Percentiles rank a stretch among this genome's conserved stretches.
These are phyloP conservation scores for Trichophyton equinum DNA, from an alignment of 2,329 filamentous ascomycete species.

Conservation along the genomic window DNA sequence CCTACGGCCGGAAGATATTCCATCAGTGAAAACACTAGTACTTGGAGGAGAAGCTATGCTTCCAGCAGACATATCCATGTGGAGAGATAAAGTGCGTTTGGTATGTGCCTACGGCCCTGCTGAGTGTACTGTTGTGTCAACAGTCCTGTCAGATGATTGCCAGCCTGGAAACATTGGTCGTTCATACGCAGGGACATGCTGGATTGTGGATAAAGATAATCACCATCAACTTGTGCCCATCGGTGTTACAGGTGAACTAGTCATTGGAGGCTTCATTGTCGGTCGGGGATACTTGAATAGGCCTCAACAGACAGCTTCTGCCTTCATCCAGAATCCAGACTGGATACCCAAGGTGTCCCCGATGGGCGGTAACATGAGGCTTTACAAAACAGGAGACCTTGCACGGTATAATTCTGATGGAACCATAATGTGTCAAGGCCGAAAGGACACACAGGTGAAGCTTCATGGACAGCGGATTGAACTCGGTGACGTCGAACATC, in stretches of 20 bases:
- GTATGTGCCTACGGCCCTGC: conserved; percentile 15
- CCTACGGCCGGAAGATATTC: conserved; percentile 22
- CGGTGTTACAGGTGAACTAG: conserved; percentile 19
- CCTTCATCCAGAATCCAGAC: conserved; percentile 16
- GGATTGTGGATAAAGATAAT: conserved; percentile 18
- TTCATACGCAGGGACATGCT: conserved; percentile 8
- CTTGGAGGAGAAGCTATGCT: conserved; percentile 29
- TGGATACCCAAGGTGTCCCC: conserved; percentile 19
- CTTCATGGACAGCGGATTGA: conserved; percentile 7
- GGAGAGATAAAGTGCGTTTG: conserved; percentile 12
- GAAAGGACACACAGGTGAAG: conserved; percentile 7
- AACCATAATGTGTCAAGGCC: conserved; percentile 2
- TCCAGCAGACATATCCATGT: conserved; percentile 22
- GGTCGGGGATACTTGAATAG: conserved; percentile 27
- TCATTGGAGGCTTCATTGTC: conserved; percentile 25
- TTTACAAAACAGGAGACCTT: conserved; percentile 27
- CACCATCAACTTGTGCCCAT: conserved; percentile 14
- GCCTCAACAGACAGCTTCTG: conserved; percentile 19
- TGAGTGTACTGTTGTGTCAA: conserved; percentile 15
- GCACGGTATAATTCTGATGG: conserved; percentile 16
- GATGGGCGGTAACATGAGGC: conserved; percentile 3
- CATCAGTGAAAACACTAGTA: conserved; percentile 23
- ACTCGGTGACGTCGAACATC: conserved; percentile 8
- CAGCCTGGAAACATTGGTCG: conserved; percentile 7
- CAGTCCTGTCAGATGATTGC: conserved; percentile 1